Conservation (phyloP, 2,329 filamentous ascomycete genomes). For the Aspergillus latus region DNA sequence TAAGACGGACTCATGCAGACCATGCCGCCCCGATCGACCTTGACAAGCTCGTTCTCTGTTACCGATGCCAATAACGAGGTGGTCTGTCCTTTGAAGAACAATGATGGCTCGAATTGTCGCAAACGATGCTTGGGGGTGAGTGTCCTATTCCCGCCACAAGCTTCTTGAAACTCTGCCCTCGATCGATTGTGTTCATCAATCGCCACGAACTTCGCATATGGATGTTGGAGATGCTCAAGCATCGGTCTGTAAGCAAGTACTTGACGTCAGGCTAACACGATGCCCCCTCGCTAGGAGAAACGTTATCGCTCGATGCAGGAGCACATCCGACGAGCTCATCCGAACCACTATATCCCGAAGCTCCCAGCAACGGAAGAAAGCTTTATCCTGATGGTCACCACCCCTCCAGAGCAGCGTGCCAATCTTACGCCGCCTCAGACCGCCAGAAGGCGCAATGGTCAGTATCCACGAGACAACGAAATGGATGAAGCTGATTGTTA, state of each 20-base stretch:
- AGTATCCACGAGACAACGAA: conserved; percentile 27
- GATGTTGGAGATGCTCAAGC: neutral
- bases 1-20: conserved; percentile 47
- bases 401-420: conserved; percentile 72
- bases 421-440: conserved; percentile 49
- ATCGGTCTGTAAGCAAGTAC: conserved; percentile 12
- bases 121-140: conserved; percentile 98
- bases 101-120: conserved; percentile 93
- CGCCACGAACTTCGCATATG: neutral
- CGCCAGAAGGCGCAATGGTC: conserved; percentile 38
- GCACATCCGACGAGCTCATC: conserved; percentile 95
- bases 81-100: conserved; percentile 91
- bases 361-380: conserved; percentile 97
- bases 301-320: conserved; percentile 98
- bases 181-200: conserved; percentile 13
- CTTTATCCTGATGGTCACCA: conserved; percentile 94
- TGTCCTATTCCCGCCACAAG: conserved; percentile 37
- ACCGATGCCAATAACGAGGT: conserved; percentile 93
- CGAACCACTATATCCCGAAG: conserved; percentile 96
- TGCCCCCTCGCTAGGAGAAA: conserved; percentile 66
- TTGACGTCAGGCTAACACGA: conserved; percentile 11
- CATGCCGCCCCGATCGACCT: conserved; percentile 86
- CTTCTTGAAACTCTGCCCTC: conserved; percentile 4
- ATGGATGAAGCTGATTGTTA: conserved; percentile 13
- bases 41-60: conserved; percentile 88